Percentiles rank a stretch among this genome's conserved stretches.
Conservation (phyloP, 208 protist genomes). For the Novymonas esmeraldas region DNA sequence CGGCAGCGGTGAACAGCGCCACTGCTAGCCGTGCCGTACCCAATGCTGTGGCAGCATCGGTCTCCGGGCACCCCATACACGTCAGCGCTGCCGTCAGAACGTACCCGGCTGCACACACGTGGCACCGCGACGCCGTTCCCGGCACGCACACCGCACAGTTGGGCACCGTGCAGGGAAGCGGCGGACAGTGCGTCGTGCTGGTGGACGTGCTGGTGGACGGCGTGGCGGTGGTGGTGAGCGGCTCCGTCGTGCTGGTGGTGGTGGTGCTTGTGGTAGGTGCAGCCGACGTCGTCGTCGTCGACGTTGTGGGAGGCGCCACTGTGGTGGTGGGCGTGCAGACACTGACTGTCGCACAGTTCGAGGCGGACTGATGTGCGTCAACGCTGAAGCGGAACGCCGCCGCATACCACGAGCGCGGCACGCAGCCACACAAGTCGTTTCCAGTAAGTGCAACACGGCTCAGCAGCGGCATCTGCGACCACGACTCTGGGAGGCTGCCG, state of each 20-base stretch:
- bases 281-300: not conserved
- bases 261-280: not conserved
- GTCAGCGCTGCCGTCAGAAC: too few relatives aligned
- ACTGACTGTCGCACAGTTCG: slow-evolving; percentile 3
- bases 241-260: not conserved
- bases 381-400: not conserved
- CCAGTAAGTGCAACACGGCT: not conserved
- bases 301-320: not conserved
- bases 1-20: too few relatives aligned
- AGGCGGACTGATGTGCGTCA: not conserved
- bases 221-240: not conserved
- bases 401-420: not conserved
- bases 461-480: not conserved
- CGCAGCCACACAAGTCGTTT: slow-evolving; percentile 1
- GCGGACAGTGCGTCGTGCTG: too few relatives aligned
- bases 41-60: too few relatives aligned
- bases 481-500: not conserved
- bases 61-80: too few relatives aligned
- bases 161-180: too few relatives aligned
- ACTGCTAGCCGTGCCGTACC: too few relatives aligned
- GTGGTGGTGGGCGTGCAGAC: not conserved
- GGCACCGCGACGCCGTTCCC: too few relatives aligned
- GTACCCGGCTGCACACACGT: too few relatives aligned
- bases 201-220: not conserved
- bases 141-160: too few relatives aligned